Evolutionary conservation across 1,284 basidiomycete species (phyloP), one percentile per base, ranked within the genome.

Genomic region (Megacollybia platyphylla): DNA sequence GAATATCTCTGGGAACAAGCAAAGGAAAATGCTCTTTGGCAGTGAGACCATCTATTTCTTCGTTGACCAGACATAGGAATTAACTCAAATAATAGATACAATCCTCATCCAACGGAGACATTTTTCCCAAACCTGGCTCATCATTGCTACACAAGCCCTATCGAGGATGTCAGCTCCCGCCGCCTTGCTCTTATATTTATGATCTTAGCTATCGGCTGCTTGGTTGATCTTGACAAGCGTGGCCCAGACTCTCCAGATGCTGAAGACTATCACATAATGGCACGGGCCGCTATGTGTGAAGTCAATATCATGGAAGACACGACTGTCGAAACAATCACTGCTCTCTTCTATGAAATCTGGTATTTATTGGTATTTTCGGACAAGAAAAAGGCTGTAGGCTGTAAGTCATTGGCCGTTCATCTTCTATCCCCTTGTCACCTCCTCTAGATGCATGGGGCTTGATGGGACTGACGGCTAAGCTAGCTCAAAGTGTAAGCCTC

Each of bases 381-480:
- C 50, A 62, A 62, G 48, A 70, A 67, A 52, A 68, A 65, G 51
- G 65, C 66, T 9, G 60, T 61, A 38, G 62, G 31, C 31, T 34
- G 11, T 11, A 11, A 34, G 10, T 34, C 31, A 11, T 24, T 24
- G 20, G 5, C 20, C 20, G 4, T 15, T 34, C 31, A 2, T 34
- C 31, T 34, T 7, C 15, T 34, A 11, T 11, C 10, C 31, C 31
- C 11, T 34, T 34, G 11, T 34, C 11, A 34, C 6, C 31, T 34
- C 15, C 11, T 11, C 15, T 2, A 15, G 10, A 68, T 48, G 66
- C 66, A 7, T 79, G 75, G 76, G 71, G 71, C 26, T 57, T 77
- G 29, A 76, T 79, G 75, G 76, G 76, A 18, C 58, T 77, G 10
- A 73, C 75, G 17, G 69, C 75, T 35, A 79, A 79, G 57, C 56